Evolutionary conservation across 257 asterid genomes (phyloP).

Genomic region (Petunia axillaris): DNA sequence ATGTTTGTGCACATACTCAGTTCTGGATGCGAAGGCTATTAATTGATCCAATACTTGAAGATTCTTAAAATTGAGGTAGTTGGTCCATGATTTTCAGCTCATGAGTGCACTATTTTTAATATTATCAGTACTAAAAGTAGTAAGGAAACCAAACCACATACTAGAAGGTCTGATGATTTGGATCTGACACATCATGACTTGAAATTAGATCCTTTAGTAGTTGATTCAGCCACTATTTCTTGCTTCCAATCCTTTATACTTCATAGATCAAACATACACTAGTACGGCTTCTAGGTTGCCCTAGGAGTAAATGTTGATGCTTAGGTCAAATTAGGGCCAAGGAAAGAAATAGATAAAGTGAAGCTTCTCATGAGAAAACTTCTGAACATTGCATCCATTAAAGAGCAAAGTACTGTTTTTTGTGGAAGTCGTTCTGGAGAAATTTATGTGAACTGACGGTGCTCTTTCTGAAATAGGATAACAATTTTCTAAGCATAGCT

Average conservation of each 20-base stretch:
- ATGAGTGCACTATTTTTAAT: background rate
- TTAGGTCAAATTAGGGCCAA: background rate
- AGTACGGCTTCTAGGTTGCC: background rate
- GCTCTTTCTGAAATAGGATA: background rate
- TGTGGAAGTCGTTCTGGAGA: background rate
- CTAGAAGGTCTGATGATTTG: background rate
- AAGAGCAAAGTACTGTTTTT: background rate
- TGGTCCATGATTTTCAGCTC: background rate
- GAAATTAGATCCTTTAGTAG: background rate
- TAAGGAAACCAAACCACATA: background rate
- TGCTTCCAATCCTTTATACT: constrained; percentile 1
- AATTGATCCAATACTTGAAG: background rate
- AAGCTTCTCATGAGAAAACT: constrained; percentile 3
- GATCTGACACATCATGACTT: background rate
- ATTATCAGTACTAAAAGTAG: background rate
- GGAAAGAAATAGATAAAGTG: background rate
- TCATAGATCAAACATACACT: background rate
- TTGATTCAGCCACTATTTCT: background rate
- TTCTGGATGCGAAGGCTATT: background rate
- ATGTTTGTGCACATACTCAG: background rate
- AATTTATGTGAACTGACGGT: background rate
- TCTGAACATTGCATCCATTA: background rate
- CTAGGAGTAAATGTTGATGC: no score
- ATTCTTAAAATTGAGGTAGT: background rate
- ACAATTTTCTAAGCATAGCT: background rate